These are phyloP conservation scores for Elaeagnus macrophylla DNA, from an alignment of 306 rosid genomes.

Conservation along the genomic window DNA sequence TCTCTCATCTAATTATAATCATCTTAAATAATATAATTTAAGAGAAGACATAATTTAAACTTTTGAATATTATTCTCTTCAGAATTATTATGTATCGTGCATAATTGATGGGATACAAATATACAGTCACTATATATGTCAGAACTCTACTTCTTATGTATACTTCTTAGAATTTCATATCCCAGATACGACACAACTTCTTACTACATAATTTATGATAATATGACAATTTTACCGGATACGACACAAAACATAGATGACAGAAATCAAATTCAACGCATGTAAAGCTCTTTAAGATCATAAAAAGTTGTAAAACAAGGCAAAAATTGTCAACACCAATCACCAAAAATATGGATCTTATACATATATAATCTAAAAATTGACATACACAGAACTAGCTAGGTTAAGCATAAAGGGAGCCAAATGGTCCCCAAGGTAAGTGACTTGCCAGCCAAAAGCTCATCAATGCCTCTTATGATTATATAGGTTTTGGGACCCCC, in stretches of 20 bases:
- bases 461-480: slow-evolving; percentile 22
- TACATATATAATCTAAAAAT: neutral
- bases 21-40: too few species aligned
- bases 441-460: slow-evolving; percentile 24
- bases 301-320: slow-evolving; percentile 37
- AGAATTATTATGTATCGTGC: too few species aligned
- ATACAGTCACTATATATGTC: too few species aligned
- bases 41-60: too few species aligned
- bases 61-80: too few species aligned
- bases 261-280: slow-evolving; percentile 15
- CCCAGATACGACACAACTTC: too few species aligned
- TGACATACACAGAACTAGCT: slow-evolving; percentile 8
- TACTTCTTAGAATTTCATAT: too few species aligned
- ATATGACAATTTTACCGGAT: too few species aligned
- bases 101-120: too few species aligned
- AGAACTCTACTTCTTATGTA: too few species aligned
- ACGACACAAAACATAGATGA: neutral
- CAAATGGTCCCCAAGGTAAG: slow-evolving; percentile 36
- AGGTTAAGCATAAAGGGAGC: slow-evolving; percentile 32
- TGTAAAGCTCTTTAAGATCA: slow-evolving; percentile 29
- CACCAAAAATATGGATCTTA: slow-evolving; percentile 33
- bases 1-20: too few species aligned
- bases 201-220: too few species aligned
- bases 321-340: slow-evolving; percentile 13
- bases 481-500: slow-evolving; percentile 27